Evolutionary conservation across 345 rosid species (phyloP), one percentile per base, ranked within the genome.

Genomic region (Xanthoceras sorbifolium): DNA sequence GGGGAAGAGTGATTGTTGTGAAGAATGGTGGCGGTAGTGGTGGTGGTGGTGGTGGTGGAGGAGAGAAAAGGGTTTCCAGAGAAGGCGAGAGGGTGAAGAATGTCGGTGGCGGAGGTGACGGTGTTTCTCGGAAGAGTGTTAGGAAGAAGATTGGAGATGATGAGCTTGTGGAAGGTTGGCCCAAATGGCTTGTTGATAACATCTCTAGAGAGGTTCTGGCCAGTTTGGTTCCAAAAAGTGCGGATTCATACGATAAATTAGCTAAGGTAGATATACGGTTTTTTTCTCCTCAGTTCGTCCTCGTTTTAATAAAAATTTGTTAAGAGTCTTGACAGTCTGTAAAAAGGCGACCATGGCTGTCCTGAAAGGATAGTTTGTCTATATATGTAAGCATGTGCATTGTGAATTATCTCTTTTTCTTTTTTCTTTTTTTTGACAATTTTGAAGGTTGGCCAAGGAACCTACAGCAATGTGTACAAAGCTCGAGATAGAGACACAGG

Each of bases 401-500:
- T 3, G 4, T 12, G 18, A 14, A 12, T 46, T 36, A 6, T 48
- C 14, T 15, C 10, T 15, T 3, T 48, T 42, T 42, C 10, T 10
- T 42, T 42, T 44, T 64, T 8, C 23, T 28, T 54, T 17, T 48
- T 28, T 62, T n/a, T 64, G 29, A 20, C 71, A 31, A 17, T 29
- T 76, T 18, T 74, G 79, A 86, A 94, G 98, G 28, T 93, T 36
- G 98, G 98, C 38, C 98, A 91, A 36, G 98, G 98, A 78, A 94
- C 97, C 31, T 91, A 93, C 62, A 93, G 97, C 88, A 93, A 92
- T 81, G 97, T 94, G 72, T 93, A 94, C 79, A 91, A 93, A 82
- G 98, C 97, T 61, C 74, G 87, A 84, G 97, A 91, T 44, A 70
- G 90, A 74, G 93, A 90, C 75, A 88, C 86, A 0, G 85, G 92